Conservation (phyloP, 2,329 filamentous ascomycete genomes). For the Sporothrix brunneoviolacea region DNA sequence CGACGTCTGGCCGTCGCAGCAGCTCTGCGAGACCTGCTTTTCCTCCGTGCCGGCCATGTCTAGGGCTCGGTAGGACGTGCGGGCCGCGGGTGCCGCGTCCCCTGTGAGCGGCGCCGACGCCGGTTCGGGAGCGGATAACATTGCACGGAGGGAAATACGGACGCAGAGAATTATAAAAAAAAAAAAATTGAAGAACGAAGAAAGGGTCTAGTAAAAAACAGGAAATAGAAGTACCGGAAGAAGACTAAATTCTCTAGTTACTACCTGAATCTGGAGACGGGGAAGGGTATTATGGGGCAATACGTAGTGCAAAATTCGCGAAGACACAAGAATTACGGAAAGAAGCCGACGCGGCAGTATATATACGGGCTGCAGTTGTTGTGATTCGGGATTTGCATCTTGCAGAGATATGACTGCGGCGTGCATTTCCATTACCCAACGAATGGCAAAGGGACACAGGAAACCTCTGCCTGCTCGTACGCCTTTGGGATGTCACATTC, state of each 20-base stretch:
- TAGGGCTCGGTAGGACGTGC: too few species aligned
- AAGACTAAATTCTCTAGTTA: too few species aligned
- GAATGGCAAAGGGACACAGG: too few species aligned
- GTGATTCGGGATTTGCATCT: too few species aligned
- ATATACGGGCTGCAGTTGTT: too few species aligned
- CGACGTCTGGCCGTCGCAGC: background rate
- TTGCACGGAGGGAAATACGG: background rate
- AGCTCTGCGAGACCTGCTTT: slow-evolving; percentile 6
- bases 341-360: too few species aligned
- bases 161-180: background rate
- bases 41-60: slow-evolving; percentile 13
- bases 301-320: too few species aligned
- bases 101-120: background rate
- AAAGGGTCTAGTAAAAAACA: background rate
- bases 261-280: too few species aligned
- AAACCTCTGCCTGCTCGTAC: too few species aligned
- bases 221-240: background rate
- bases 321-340: background rate
- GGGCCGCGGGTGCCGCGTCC: too few species aligned
- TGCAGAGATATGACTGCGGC: too few species aligned
- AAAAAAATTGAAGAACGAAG: background rate
- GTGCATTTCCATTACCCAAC: background rate
- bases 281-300: too few species aligned
- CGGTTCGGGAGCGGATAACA: slow-evolving; percentile 8
- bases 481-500: background rate